These are phyloP conservation scores for Xylariaceae sp. DNA, from an alignment of 2,329 filamentous ascomycete genomes.

Conservation along the genomic window DNA sequence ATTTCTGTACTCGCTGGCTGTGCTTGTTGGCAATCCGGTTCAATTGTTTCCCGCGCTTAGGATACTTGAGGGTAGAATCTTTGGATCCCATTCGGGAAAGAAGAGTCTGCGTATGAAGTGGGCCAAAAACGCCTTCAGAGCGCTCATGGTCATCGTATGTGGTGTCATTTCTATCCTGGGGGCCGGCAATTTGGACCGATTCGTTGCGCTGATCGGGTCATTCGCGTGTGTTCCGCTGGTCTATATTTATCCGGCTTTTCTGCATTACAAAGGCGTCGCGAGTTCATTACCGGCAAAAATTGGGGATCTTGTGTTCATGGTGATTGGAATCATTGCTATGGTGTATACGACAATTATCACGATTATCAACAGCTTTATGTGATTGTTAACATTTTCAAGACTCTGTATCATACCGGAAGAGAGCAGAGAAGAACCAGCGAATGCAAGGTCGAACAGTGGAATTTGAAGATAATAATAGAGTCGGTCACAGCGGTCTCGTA, in stretches of 20 bases:
- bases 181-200: conserved; percentile 67
- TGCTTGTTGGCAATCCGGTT: conserved; percentile 69
- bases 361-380: conserved; percentile 36
- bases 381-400: background rate
- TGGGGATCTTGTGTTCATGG: conserved; percentile 59
- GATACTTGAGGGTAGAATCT: conserved; percentile 65
- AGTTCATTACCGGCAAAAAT: conserved; percentile 49
- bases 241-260: conserved; percentile 69
- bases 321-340: conserved; percentile 62
- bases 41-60: conserved; percentile 71
- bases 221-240: conserved; percentile 72
- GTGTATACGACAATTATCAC: conserved; percentile 67
- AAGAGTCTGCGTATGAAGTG: conserved; percentile 62
- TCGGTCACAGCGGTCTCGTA: too few species aligned
- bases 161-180: conserved; percentile 59
- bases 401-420: too few species aligned
- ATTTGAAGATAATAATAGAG: too few species aligned
- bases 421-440: too few species aligned
- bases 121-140: conserved; percentile 69
- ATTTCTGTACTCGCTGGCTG: conserved; percentile 68
- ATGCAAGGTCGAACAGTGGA: too few species aligned
- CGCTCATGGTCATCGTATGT: conserved; percentile 52
- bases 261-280: conserved; percentile 67
- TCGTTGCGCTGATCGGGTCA: conserved; percentile 69
- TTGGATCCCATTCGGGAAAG: conserved; percentile 66